phyloP scores from a whole-genome alignment of 73 alveolate genomes.

The Paramecium biaurelia region DNA sequence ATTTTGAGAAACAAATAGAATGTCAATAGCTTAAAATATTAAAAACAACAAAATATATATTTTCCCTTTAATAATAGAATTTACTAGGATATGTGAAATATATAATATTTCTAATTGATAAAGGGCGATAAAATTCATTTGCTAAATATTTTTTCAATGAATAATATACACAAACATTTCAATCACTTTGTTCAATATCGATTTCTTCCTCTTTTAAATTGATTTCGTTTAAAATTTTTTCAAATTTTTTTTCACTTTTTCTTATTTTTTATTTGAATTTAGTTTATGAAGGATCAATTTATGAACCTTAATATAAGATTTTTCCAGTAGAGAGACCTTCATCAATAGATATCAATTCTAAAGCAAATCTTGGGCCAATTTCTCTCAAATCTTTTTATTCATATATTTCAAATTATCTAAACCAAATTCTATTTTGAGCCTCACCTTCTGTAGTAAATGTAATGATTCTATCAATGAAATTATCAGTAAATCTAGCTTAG shows the following conservation, averaged over 20 bases:
- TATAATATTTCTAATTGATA: too few species aligned
- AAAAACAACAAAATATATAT: too few species aligned
- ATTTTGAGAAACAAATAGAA: too few species aligned
- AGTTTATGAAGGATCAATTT: not conserved
- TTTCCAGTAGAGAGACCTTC: not conserved
- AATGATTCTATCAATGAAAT: not conserved
- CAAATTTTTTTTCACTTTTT: conserved; percentile 28
- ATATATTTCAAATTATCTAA: not conserved
- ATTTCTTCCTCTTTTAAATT: conserved; percentile 27
- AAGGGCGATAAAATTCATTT: too few species aligned
- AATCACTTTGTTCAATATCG: not conserved
- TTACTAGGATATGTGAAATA: too few species aligned
- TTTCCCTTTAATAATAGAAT: too few species aligned
- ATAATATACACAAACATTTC: not conserved
- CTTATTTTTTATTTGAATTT: not conserved
- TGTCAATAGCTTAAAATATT: too few species aligned
- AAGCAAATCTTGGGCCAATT: conserved; percentile 39
- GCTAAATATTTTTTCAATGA: too few species aligned
- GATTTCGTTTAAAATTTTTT: not conserved
- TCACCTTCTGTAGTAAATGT: not conserved
- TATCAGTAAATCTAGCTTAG: conserved; percentile 24
- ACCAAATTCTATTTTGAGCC: conserved; percentile 37
- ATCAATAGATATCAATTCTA: not conserved
- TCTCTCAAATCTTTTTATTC: not conserved
- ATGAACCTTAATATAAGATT: conserved; percentile 2